Percentiles rank a stretch among this genome's conserved stretches.
Evolutionary conservation across 2,329 filamentous ascomycete genomes (phyloP).

Genomic region (Alternaria sp.): DNA sequence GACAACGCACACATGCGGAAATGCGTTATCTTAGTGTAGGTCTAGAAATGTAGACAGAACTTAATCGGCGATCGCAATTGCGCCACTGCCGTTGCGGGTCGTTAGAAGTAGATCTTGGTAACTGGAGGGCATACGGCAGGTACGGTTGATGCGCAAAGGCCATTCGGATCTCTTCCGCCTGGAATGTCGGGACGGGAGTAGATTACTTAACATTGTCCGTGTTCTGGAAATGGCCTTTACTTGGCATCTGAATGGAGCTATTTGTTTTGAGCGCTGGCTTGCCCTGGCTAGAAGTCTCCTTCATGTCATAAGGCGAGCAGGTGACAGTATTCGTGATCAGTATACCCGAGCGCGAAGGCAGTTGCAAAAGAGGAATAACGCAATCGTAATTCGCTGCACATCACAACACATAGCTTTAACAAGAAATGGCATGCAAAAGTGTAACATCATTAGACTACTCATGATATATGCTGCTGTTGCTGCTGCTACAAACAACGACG

Average conservation of each 20-base stretch:
- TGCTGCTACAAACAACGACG: neutral
- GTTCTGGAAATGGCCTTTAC: neutral
- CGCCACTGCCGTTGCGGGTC: constrained; percentile 1
- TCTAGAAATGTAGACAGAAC: neutral
- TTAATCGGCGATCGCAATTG: constrained; percentile 5
- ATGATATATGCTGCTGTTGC: neutral
- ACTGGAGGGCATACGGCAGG: neutral
- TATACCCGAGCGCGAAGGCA: neutral
- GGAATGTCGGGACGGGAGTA: neutral
- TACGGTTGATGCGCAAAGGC: neutral
- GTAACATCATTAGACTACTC: neutral
- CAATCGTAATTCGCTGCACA: neutral
- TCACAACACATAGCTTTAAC: neutral
- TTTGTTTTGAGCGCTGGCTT: neutral
- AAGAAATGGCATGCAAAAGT: neutral
- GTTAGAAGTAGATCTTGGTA: neutral
- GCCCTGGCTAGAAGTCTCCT: neutral
- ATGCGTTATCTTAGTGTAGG: constrained; percentile 3
- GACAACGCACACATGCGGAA: neutral
- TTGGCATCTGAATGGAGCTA: neutral
- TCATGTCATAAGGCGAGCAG: neutral
- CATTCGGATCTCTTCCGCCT: neutral
- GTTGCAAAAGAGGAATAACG: neutral
- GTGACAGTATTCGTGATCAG: neutral
- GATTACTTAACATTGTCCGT: neutral